Evolutionary conservation across 108 stramenopile species (phyloP), one percentile per base, ranked within the genome.

Genomic region (Nannochloropsis oceanica): DNA sequence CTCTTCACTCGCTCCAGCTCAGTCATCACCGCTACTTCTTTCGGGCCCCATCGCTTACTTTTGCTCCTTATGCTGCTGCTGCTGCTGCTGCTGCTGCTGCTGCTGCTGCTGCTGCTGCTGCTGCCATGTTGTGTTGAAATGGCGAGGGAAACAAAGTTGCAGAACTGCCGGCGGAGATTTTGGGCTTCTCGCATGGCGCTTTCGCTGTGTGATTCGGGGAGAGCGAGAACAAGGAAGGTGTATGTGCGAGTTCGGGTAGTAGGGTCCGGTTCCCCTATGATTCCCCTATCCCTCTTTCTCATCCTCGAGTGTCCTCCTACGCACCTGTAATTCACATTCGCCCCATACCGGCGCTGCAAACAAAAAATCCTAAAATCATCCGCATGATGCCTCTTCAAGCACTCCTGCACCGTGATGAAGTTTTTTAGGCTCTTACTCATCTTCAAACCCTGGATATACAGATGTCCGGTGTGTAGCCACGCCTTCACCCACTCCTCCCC

Each of bases 311-410:
- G 22, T 42, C 25, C 27, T 43, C 18, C 27, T 8, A 22, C 43
- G 27, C 25, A 25, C 25, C 34, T 43, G 83, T 44, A 43, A 26
- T n/a, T 42, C 44, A 50, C 81, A 81, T 43, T 83, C 12, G 86
- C 82, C 25, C 83, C 83, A 46, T 91, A 92, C 44, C 85, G 84
- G 25, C 88, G 59, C 43, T 87, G 43, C 12, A 92, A 82, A 81
- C 89, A 92, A 84, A 92, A 91, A 25, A 92, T 43, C 20, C 91
- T 84, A 46, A 91, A 90, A 43, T 92, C 89, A n/a, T 87, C 80
- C 11, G 90, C 83, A 13, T 89, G 20, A 12, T 22, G 18, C 42
- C 44, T 87, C 18, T 85, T 84, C 11, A 89, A 42, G 43, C 27
- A 87, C 81, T 89, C 88, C 46, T 81, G 22, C 10, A 89, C 85